Percentiles rank a stretch among this genome's conserved stretches.
Conservation (phyloP, 1,284 basidiomycete genomes). For the Hymenochaete sp. region DNA sequence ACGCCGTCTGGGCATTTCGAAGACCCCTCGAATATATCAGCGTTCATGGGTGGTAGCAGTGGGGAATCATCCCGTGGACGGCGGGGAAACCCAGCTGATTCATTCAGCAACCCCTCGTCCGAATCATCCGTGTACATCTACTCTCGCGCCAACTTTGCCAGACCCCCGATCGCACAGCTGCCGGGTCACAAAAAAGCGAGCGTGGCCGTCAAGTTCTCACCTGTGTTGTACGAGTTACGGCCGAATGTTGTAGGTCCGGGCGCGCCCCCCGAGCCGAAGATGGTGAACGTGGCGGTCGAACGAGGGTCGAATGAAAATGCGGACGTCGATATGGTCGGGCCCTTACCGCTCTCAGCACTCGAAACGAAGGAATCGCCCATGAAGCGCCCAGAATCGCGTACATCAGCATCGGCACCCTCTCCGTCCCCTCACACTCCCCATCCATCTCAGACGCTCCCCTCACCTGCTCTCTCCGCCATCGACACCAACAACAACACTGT, state of each 20-base stretch:
- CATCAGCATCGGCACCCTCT: slow-evolving; percentile 17
- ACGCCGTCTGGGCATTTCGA: slow-evolving; percentile 97
- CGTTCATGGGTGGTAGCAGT: slow-evolving; percentile 22
- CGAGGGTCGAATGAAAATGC: slow-evolving; percentile 56
- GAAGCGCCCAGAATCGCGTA: slow-evolving; percentile 1
- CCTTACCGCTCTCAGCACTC: slow-evolving; percentile 17
- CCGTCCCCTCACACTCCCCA: slow-evolving; percentile 18
- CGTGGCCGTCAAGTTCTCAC: slow-evolving; percentile 90
- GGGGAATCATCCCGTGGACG: slow-evolving; percentile 40
- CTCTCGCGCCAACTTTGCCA: slow-evolving; percentile 85
- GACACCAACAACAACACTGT: too few species aligned
- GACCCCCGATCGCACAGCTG: slow-evolving; percentile 87
- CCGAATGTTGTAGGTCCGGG: slow-evolving; percentile 41
- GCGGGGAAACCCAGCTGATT: slow-evolving; percentile 40
- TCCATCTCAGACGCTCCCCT: slow-evolving; percentile 30
- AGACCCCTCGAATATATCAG: slow-evolving; percentile 60
- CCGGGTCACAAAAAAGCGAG: slow-evolving; percentile 96
- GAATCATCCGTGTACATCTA: slow-evolving; percentile 88
- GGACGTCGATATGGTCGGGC: slow-evolving; percentile 37
- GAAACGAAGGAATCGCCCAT: background rate
- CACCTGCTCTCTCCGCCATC: slow-evolving; percentile 51
- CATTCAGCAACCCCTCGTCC: slow-evolving; percentile 26
- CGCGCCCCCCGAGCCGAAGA: slow-evolving; percentile 37
- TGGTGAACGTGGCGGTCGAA: slow-evolving; percentile 57
- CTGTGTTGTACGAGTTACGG: slow-evolving; percentile 85